Base-by-base conservation (phyloP, 805 yeast species). In the Lipomyces yamadae region DNA sequence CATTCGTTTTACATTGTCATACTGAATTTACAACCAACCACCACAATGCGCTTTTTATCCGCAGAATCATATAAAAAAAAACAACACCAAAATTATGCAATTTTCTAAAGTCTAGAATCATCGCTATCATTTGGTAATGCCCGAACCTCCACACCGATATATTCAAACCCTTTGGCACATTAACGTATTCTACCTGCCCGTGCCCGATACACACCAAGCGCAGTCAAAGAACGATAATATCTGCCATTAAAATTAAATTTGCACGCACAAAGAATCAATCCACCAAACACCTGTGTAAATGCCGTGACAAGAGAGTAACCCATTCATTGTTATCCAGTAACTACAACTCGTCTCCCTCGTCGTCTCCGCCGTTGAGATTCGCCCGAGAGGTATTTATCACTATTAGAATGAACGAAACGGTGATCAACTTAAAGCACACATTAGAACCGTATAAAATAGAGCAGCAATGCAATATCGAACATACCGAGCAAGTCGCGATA, bases 371-470 rank as follows among this genome's bases (percentile, higher is more conserved):
- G 53, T 18, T 52, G 34, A 1, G 24, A 24, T 24, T 24, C n/a
- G n/a, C 54, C 13, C 70, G 64, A 13, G 67, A 35, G 1, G 70
- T 67, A 39, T 66, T 67, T 32, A 67, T 45, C 50, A 65, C 18
- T 15, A 67, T 66, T 13, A 64, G 48, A 33, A 69, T 60, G 18
- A 66, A 66, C 29, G 66, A 64, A 18, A 55, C 39, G 18, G 61
- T 45, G 33, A 67, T 67, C 30, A 67, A 64, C 70, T 66, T 18
- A 15, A 8, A 15, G 56, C 42, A 34, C 52, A 58, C 53, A 3
- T 37, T 18, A 35, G 45, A n/a, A 11, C 18, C 8, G n/a, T 34
- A n/a, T 6, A 8, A 32, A 11, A n/a, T 54, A 29, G 30, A 58
- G 42, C 7, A 37, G 3, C 15, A 24, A 15, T 6, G 30, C 13